A percentile compares a stretch with the other conserved stretches of the same genome.
Evolutionary conservation across 2,329 filamentous ascomycete species (phyloP).

Genomic region (Fusarium illudens): DNA sequence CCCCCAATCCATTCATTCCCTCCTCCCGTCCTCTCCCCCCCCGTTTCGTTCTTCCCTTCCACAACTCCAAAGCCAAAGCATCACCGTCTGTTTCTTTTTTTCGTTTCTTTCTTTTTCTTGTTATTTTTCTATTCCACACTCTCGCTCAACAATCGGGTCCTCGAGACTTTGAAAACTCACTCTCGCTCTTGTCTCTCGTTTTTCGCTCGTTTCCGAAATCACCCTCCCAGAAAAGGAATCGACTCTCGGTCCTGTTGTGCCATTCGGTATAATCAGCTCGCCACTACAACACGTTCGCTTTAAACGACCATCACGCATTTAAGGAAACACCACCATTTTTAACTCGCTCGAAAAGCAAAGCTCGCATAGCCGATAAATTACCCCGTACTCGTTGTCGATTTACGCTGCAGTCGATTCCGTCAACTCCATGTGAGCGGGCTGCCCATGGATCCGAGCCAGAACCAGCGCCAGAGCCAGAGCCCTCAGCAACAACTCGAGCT

Average conservation of each 20-base stretch:
- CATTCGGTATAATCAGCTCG: constrained; percentile 12
- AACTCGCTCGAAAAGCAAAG: not conserved
- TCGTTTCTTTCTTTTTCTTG: constrained; percentile 16
- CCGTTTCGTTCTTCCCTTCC: constrained; percentile 15
- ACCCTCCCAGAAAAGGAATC: constrained; percentile 1
- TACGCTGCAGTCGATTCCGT: constrained; percentile 38
- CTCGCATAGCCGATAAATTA: not conserved
- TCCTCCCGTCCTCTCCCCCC: not conserved
- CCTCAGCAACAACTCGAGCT: constrained; percentile 38
- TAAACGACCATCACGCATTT: constrained; percentile 11
- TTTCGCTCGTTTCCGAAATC: constrained; percentile 20
- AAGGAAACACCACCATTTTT: not conserved
- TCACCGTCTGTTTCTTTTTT: constrained; percentile 14
- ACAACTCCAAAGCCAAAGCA: constrained; percentile 26
- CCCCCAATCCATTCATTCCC: constrained; percentile 23
- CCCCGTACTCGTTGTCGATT: constrained; percentile 15
- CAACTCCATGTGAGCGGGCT: constrained; percentile 35
- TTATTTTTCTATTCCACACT: constrained; percentile 27
- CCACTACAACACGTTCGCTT: constrained; percentile 30
- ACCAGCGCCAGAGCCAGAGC: constrained; percentile 29
- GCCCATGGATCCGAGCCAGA: constrained; percentile 46
- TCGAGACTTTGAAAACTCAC: constrained; percentile 20
- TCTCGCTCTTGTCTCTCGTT: constrained; percentile 36
- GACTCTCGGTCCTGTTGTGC: constrained; percentile 20
- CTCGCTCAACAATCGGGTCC: constrained; percentile 29